A percentile compares a stretch with the other conserved stretches of the same genome.
phyloP scores from a whole-genome alignment of 2,329 filamentous ascomycete genomes.

The Ophioceras dolichostomum region DNA sequence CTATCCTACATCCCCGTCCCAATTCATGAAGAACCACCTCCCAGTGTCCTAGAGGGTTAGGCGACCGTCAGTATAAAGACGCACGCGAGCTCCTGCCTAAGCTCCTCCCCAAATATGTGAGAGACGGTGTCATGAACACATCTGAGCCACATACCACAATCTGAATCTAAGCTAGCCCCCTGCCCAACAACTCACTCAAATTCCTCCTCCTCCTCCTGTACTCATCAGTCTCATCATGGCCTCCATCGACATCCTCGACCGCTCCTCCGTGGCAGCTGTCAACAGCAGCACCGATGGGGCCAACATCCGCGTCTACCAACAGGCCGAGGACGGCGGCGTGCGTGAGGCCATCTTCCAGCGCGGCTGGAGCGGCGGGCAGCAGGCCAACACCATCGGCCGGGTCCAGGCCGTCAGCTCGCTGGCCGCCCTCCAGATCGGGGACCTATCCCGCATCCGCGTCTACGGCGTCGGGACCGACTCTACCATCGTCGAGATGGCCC shows the following conservation, averaged over 20 bases:
- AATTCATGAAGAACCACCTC: too few species aligned
- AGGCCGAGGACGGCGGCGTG: slow-evolving; percentile 5
- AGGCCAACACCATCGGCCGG: slow-evolving; percentile 2
- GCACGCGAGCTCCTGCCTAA: too few species aligned
- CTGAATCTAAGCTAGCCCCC: too few species aligned
- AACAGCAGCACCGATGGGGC: background rate
- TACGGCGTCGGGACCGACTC: slow-evolving; percentile 3
- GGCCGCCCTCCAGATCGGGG: slow-evolving; percentile 4
- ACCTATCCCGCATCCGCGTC: slow-evolving; percentile 5
- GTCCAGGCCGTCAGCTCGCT: slow-evolving; percentile 3
- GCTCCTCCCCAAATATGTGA: too few species aligned
- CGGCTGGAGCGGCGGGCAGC: slow-evolving; percentile 1
- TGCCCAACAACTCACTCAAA: too few species aligned
- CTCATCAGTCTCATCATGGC: too few species aligned
- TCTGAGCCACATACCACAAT: too few species aligned
- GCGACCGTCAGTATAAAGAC: too few species aligned
- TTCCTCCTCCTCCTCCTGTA: too few species aligned
- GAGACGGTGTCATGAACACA: too few species aligned
- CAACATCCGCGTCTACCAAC: slow-evolving; percentile 4
- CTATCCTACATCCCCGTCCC: too few species aligned
- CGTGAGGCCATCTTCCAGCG: slow-evolving; percentile 4
- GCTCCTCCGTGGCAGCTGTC: background rate
- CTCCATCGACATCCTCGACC: background rate
- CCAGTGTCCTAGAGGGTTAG: too few species aligned
- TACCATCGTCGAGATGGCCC: slow-evolving; percentile 1